Percentiles rank a stretch among this genome's conserved stretches.
These are phyloP conservation scores for Gracilaria domingensis DNA, from an alignment of 23 red algal genomes.

Conservation along the genomic window DNA sequence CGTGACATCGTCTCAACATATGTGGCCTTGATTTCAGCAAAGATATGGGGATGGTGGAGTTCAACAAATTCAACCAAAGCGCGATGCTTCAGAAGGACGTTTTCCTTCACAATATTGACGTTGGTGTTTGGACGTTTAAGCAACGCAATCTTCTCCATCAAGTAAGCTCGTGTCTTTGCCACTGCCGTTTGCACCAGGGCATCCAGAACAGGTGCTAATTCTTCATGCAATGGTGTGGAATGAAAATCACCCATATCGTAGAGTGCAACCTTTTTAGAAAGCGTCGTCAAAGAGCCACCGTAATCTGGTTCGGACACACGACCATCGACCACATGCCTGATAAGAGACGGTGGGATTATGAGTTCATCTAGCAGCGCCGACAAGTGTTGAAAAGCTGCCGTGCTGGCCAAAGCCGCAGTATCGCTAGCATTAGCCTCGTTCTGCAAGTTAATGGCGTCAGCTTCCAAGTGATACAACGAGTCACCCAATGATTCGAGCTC, in stretches of 20 bases:
- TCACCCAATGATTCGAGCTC: constrained; percentile 23
- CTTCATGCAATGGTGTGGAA: constrained; percentile 65
- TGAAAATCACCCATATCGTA: constrained; percentile 74
- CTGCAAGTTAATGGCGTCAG: constrained; percentile 2
- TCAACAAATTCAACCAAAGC: constrained; percentile 88
- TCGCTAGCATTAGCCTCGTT: constrained; percentile 1
- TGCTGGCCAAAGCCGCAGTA: constrained; percentile 25
- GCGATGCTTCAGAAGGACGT: constrained; percentile 85
- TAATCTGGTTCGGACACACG: constrained; percentile 70
- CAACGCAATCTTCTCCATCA: constrained; percentile 81
- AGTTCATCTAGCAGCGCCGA: constrained; percentile 76
- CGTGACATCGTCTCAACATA: constrained; percentile 80
- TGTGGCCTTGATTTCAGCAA: constrained; percentile 67
- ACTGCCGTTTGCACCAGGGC: constrained; percentile 74
- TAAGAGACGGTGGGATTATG: constrained; percentile 52
- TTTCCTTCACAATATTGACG: constrained; percentile 97
- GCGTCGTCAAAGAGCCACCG: constrained; percentile 51
- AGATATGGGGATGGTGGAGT: constrained; percentile 59
- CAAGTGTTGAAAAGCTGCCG: constrained; percentile 50
- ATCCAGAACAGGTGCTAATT: constrained; percentile 66
- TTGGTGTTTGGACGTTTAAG: constrained; percentile 96
- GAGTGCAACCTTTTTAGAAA: constrained; percentile 85
- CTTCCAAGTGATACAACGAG: background rate
- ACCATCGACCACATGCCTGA: constrained; percentile 81
- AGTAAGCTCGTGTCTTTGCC: constrained; percentile 60